Evolutionary conservation across 2,329 filamentous ascomycete species (phyloP).

Genomic region (Sclerotinia trifoliorum): DNA sequence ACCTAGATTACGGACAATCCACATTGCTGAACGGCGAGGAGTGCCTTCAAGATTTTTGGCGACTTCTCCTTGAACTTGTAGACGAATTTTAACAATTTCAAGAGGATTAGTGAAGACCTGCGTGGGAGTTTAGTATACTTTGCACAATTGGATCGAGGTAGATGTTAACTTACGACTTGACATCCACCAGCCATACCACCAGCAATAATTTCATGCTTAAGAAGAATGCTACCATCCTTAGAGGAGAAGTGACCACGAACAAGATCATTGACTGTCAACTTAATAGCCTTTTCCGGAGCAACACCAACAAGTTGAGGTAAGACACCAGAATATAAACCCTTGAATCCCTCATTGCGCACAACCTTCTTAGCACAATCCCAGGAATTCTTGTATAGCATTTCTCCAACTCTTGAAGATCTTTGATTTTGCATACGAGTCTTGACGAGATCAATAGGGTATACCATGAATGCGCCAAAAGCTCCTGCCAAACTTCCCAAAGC

Average conservation of each 20-base stretch:
- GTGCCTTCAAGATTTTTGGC: conserved; percentile 80
- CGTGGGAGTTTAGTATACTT: conserved; percentile 21
- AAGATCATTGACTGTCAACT: conserved; percentile 95
- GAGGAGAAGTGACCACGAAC: conserved; percentile 75
- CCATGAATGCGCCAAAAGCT: conserved; percentile 98
- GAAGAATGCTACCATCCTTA: conserved; percentile 69
- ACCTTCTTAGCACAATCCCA: conserved; percentile 94
- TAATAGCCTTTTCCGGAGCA: conserved; percentile 99
- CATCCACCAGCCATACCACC: conserved; percentile 89
- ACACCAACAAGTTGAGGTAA: conserved; percentile 94
- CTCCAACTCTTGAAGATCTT: conserved; percentile 75
- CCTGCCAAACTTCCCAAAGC: conserved; percentile 84
- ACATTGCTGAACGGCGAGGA: conserved; percentile 89
- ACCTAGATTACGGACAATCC: conserved; percentile 95
- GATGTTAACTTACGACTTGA: conserved; percentile 75
- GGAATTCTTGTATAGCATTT: conserved; percentile 94
- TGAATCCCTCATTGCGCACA: conserved; percentile 84
- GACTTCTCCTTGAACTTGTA: conserved; percentile 95
- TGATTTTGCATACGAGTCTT: conserved; percentile 99
- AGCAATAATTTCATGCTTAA: conserved; percentile 73
- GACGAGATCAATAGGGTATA: conserved; percentile 97
- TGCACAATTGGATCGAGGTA: not conserved
- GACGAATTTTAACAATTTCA: conserved; percentile 98
- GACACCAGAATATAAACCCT: conserved; percentile 90
- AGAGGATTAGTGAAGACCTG: conserved; percentile 96